Conservation (phyloP, 2,329 filamentous ascomycete species). For the Aureobasidium sp. region DNA sequence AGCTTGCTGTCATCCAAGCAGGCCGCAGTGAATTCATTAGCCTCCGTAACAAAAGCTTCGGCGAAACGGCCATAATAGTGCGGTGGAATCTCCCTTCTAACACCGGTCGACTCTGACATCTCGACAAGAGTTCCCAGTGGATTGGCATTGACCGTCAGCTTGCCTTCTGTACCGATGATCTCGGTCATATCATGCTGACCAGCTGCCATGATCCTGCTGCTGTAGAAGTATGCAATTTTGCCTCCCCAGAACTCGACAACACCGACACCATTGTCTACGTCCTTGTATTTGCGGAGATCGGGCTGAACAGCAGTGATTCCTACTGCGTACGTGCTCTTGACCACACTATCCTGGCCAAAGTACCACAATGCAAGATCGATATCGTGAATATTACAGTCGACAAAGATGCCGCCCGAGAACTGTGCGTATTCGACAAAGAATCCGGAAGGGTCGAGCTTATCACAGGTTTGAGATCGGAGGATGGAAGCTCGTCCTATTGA, state of each 20-base stretch:
- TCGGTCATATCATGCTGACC: slow-evolving; percentile 63
- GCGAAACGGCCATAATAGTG: slow-evolving; percentile 59
- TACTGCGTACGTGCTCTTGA: slow-evolving; percentile 51
- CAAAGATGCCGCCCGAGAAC: slow-evolving; percentile 61
- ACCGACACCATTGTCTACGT: slow-evolving; percentile 57
- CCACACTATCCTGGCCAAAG: slow-evolving; percentile 44
- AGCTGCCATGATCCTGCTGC: slow-evolving; percentile 59
- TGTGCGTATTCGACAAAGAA: slow-evolving; percentile 64
- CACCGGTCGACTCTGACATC: slow-evolving; percentile 46
- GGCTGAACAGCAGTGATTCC: slow-evolving; percentile 56
- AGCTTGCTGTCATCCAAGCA: slow-evolving; percentile 50
- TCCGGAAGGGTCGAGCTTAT: slow-evolving; percentile 57
- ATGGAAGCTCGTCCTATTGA: slow-evolving; percentile 52
- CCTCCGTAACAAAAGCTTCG: slow-evolving; percentile 57
- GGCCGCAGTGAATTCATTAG: slow-evolving; percentile 55
- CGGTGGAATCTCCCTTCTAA: slow-evolving; percentile 53
- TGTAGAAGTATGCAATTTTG: slow-evolving; percentile 59
- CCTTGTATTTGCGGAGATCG: slow-evolving; percentile 50
- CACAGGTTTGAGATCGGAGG: slow-evolving; percentile 59
- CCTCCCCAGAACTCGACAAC: slow-evolving; percentile 60
- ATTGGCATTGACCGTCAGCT: slow-evolving; percentile 54
- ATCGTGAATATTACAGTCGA: slow-evolving; percentile 65
- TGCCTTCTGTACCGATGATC: slow-evolving; percentile 61
- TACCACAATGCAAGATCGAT: slow-evolving; percentile 61
- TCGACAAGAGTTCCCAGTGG: slow-evolving; percentile 51